Percentiles rank a stretch among this genome's conserved stretches.
Conservation (phyloP, 176 grass and related monocot genomes). For the Themeda triandra region DNA sequence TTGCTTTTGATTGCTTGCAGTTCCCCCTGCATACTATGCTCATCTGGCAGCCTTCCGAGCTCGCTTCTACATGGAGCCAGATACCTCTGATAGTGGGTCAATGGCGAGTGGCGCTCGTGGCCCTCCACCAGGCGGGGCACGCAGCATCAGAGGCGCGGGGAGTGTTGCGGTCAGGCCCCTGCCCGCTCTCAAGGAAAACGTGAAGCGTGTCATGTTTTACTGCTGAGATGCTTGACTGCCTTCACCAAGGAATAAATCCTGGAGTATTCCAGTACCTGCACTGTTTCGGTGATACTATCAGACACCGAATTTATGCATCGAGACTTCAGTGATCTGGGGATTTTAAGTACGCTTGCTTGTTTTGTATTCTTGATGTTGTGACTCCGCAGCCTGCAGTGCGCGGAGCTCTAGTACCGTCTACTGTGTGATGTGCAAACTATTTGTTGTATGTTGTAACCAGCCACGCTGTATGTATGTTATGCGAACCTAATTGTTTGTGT, state of each 20-base stretch:
- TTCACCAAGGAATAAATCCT: background rate
- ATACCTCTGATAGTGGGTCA: conserved; percentile 79
- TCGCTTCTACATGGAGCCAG: conserved; percentile 89
- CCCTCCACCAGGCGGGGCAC: conserved; percentile 26
- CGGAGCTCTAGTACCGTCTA: no score
- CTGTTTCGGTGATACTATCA: background rate
- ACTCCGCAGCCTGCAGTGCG: background rate
- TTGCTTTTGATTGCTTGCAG: conserved; percentile 43
- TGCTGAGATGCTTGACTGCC: conserved; percentile 43
- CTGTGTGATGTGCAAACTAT: background rate
- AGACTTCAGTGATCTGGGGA: background rate
- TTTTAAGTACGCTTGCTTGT: background rate
- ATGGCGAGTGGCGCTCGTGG: conserved; percentile 66
- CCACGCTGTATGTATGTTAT: background rate
- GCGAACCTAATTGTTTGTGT: background rate
- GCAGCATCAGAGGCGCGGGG: conserved; percentile 47
- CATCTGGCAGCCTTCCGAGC: conserved; percentile 88
- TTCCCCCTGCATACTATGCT: conserved; percentile 86
- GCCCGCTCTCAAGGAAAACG: conserved; percentile 87
- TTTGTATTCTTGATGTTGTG: background rate
- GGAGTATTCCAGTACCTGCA: background rate
- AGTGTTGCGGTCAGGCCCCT: conserved; percentile 84
- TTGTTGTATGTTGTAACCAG: conserved; percentile 3
- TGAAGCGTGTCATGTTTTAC: conserved; percentile 93
- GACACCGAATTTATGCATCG: background rate